Percentiles rank a stretch among this genome's conserved stretches.
Evolutionary conservation across 371 early-diverging fungal species (phyloP).

Genomic region (Actinomortierella wolfii): DNA sequence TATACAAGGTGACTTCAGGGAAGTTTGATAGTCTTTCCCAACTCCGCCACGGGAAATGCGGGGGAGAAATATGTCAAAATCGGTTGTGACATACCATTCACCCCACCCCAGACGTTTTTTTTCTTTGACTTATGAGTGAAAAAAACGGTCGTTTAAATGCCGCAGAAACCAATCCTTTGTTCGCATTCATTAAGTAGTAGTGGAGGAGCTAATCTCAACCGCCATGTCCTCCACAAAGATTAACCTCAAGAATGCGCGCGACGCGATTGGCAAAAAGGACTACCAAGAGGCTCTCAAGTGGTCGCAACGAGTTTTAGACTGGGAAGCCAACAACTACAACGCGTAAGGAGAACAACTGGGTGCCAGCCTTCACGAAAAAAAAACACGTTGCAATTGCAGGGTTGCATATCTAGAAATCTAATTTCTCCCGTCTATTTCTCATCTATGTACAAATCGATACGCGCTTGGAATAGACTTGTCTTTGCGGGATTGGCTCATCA

Average conservation of each 20-base stretch:
- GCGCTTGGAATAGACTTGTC: constrained; percentile 55
- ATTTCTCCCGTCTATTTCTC: background rate
- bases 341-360: constrained; percentile 53
- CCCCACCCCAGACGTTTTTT: no score
- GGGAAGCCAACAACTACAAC: constrained; percentile 80
- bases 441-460: background rate
- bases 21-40: no score
- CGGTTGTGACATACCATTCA: no score
- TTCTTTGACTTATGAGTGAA: no score
- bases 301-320: constrained; percentile 71
- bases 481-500: constrained; percentile 81
- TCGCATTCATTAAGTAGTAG: no score
- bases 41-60: no score
- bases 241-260: constrained; percentile 78
- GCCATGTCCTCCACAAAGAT: constrained; percentile 60
- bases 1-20: no score
- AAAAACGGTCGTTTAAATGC: no score
- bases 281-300: constrained; percentile 75
- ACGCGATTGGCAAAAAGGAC: constrained; percentile 74
- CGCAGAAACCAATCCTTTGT: no score
- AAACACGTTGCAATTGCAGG: background rate
- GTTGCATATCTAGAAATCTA: background rate
- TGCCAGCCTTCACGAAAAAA: background rate
- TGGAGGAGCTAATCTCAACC: no score
- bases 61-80: no score